Conservation (phyloP, 164 flowering plant genomes). For the Euptelea pleiosperma region DNA sequence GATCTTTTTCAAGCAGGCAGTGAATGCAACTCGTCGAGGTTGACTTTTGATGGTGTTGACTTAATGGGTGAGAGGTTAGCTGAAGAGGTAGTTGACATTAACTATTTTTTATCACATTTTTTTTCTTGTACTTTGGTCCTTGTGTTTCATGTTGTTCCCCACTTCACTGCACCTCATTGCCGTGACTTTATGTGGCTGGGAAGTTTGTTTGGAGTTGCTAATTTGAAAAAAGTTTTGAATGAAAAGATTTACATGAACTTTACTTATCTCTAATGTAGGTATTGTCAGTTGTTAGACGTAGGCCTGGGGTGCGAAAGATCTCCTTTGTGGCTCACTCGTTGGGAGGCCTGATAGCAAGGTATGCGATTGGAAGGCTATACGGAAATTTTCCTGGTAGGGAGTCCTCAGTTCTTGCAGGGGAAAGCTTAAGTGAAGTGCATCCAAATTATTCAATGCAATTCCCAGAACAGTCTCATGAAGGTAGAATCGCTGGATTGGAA, state of each 20-base stretch:
- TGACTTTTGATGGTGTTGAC: constrained; percentile 95
- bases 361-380: constrained; percentile 81
- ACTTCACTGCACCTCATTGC: background rate
- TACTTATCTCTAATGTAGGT: constrained; percentile 48
- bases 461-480: constrained; percentile 36
- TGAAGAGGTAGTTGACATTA: constrained; percentile 58
- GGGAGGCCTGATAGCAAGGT: constrained; percentile 92
- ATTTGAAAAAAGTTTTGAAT: too few species aligned
- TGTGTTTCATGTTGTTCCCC: background rate
- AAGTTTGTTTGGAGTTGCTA: background rate
- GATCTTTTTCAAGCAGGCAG: constrained; percentile 56
- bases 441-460: constrained; percentile 15
- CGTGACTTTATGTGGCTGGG: background rate
- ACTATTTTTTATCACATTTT: constrained; percentile 5
- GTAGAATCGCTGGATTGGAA: constrained; percentile 78
- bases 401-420: constrained; percentile 16
- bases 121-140: background rate
- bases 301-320: constrained; percentile 67
- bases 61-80: constrained; percentile 89
- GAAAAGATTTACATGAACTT: constrained; percentile 1
- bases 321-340: constrained; percentile 96
- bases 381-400: constrained; percentile 21
- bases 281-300: constrained; percentile 47
- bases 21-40: constrained; percentile 61
- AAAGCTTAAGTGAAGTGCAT: constrained; percentile 21